Evolutionary conservation across 2,329 filamentous ascomycete genomes (phyloP).

Genomic region (Coniosporium tulheliwenetii): DNA sequence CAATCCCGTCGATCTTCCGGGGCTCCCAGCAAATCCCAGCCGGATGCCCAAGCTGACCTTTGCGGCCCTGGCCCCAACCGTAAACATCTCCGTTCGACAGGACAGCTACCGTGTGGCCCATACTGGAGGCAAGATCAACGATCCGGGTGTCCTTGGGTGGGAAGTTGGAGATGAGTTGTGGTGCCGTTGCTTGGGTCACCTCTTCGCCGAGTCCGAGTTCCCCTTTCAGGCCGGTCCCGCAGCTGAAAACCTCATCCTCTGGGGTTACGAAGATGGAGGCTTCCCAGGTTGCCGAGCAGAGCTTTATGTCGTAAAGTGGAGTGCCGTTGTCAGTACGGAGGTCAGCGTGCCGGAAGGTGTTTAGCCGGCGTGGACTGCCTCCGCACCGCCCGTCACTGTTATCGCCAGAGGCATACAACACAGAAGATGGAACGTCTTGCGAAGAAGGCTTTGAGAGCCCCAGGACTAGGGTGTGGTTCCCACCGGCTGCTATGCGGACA

Average conservation of each 20-base stretch:
- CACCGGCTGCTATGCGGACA: conserved; percentile 43
- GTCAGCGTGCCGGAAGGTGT: background rate
- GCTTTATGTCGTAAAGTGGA: conserved; percentile 13
- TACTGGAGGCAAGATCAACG: conserved; percentile 51
- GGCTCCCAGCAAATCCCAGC: conserved; percentile 41
- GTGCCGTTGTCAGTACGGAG: background rate
- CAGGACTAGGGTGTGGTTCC: conserved; percentile 73
- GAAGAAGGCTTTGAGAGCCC: conserved; percentile 30
- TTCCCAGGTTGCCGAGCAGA: conserved; percentile 65
- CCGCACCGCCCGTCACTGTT: conserved; percentile 32
- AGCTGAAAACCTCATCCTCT: conserved; percentile 42
- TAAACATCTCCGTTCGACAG: conserved; percentile 62
- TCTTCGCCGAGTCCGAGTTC: conserved; percentile 49
- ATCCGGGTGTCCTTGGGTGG: conserved; percentile 45
- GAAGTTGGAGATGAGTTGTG: conserved; percentile 42
- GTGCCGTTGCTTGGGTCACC: conserved; percentile 12
- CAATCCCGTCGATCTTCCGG: conserved; percentile 39
- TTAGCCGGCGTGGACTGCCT: conserved; percentile 1
- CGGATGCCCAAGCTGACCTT: conserved; percentile 62
- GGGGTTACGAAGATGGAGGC: conserved; percentile 46
- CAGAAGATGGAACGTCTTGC: no score
- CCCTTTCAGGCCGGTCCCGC: conserved; percentile 53
- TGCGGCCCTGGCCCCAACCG: conserved; percentile 78
- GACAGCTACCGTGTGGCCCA: conserved; percentile 63
- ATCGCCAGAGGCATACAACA: conserved; percentile 52